Evolutionary conservation across 2,329 filamentous ascomycete species (phyloP), one percentile per base, ranked within the genome.

Genomic region (Epichloe scottii): DNA sequence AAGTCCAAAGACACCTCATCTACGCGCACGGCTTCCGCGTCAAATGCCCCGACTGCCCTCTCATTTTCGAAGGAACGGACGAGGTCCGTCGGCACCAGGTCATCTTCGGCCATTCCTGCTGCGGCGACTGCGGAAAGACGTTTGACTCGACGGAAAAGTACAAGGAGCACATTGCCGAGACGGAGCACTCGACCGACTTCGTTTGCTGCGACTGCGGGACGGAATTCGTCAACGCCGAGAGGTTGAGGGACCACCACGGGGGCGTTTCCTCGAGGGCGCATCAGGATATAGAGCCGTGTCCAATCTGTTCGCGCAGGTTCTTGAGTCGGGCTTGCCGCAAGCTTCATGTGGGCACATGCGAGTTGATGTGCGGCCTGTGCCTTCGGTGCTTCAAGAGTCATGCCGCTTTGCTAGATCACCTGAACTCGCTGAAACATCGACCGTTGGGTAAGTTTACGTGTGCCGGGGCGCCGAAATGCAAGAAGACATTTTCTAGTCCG

Each of bases 391-490:
- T 54, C 7, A 23, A 33, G 14, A 35, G 12, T 8, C 19, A 12
- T 15, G 7, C 15, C 5, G 37, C 48, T 26, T 40, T 54, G 15
- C 10, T 41, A n/a, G 44, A 53, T 30, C 53, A 54, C 33, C 43
- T 30, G 19, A 23, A 11, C 5, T 51, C 50, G 19, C 46, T 38
- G 23, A 33, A 21, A 40, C 54, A 57, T 53, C 50, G 33, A 6
- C 55, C 55, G 1, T 17, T 55, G n/a, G 41, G 52, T 46, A 49
- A 52, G 2, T 12, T 54, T 11, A 23, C 21, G 14, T 57, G 55
- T 42, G 38, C 51, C 37, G 39, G n/a, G 14, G 54, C 50, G 11
- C 40, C 38, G 14, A 46, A 39, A 8, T 57, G 55, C 51, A 40
- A 39, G 2, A 46, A 39, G 17, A 46, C 12, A 10, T 57, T 57